Conservation (phyloP, 2,329 filamentous ascomycete genomes). For the Arthrocladium fulminans region DNA sequence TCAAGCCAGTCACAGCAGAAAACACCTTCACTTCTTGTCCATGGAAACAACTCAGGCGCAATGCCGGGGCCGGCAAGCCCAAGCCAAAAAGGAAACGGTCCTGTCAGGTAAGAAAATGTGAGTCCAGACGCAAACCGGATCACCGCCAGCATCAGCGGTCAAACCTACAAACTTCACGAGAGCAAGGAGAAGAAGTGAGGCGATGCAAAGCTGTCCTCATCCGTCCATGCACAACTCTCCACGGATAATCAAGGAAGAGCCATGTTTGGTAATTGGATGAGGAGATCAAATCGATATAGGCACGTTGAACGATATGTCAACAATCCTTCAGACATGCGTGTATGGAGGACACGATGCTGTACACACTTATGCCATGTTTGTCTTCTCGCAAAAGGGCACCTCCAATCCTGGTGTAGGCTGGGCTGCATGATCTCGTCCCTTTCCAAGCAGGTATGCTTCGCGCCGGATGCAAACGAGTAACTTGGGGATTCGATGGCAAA, state of each 20-base stretch:
- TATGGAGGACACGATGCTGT: slow-evolving; percentile 55
- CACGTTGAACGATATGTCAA: slow-evolving; percentile 45
- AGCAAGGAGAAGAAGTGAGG: neutral
- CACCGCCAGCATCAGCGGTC: too few species aligned
- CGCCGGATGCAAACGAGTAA: too few species aligned
- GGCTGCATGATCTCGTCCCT: neutral
- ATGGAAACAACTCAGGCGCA: too few species aligned
- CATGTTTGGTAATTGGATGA: slow-evolving; percentile 44
- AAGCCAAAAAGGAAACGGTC: too few species aligned
- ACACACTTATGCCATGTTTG: slow-evolving; percentile 58
- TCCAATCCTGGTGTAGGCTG: neutral
- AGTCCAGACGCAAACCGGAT: too few species aligned
- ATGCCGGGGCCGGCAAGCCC: too few species aligned
- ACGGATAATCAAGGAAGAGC: slow-evolving; percentile 31
- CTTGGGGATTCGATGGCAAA: neutral
- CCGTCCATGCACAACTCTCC: slow-evolving; percentile 41
- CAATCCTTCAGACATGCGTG: slow-evolving; percentile 57
- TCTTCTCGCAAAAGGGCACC: slow-evolving; percentile 7
- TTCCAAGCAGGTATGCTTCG: neutral
- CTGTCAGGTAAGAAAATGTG: too few species aligned
- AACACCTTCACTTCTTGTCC: too few species aligned
- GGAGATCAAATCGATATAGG: slow-evolving; percentile 45
- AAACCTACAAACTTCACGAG: too few species aligned
- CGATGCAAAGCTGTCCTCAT: slow-evolving; percentile 33
- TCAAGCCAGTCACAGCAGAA: too few species aligned